A percentile compares a stretch with the other conserved stretches of the same genome.
These are phyloP conservation scores for Bryoerythrophyllum caledonicum DNA, from an alignment of 225 moss, liverwort and hornwort species.

Conservation along the genomic window DNA sequence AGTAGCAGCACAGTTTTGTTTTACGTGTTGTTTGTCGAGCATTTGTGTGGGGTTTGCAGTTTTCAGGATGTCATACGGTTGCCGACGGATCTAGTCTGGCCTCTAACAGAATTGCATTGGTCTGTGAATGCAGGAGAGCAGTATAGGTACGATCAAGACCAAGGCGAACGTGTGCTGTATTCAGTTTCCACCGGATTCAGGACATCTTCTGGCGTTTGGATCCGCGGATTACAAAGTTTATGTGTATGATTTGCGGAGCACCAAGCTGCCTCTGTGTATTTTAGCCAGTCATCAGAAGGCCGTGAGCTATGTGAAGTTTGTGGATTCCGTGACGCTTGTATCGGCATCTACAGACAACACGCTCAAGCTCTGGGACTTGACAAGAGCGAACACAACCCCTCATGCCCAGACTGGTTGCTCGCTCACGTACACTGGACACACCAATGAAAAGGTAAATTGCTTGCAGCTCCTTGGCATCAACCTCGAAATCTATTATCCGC, in stretches of 20 bases:
- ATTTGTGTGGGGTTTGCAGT: not conserved
- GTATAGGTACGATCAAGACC: conserved; percentile 87
- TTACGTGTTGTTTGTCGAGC: not conserved
- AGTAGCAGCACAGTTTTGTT: not conserved
- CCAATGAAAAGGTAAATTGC: conserved; percentile 78
- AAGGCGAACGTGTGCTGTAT: conserved; percentile 99
- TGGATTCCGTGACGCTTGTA: conserved; percentile 84
- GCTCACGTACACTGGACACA: conserved; percentile 89
- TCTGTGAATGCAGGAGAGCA: conserved; percentile 66
- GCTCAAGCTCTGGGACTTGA: conserved; percentile 94
- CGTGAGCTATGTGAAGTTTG: conserved; percentile 96
- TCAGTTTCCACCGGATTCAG: conserved; percentile 93
- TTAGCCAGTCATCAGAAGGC: conserved; percentile 90
- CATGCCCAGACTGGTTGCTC: conserved; percentile 61
- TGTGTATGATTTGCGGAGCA: conserved; percentile 89
- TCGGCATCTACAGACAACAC: conserved; percentile 98
- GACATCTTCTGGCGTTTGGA: conserved; percentile 87
- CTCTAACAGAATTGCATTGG: not conserved
- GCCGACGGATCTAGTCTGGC: too few relatives aligned
- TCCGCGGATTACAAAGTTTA: conserved; percentile 94
- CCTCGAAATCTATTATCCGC: not conserved
- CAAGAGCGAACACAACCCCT: conserved; percentile 62
- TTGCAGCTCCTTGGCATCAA: not conserved
- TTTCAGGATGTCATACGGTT: not conserved
- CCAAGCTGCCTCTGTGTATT: conserved; percentile 77